These are phyloP conservation scores for Cercospora zeae-maydis DNA, from an alignment of 2,329 filamentous ascomycete species.

Conservation along the genomic window DNA sequence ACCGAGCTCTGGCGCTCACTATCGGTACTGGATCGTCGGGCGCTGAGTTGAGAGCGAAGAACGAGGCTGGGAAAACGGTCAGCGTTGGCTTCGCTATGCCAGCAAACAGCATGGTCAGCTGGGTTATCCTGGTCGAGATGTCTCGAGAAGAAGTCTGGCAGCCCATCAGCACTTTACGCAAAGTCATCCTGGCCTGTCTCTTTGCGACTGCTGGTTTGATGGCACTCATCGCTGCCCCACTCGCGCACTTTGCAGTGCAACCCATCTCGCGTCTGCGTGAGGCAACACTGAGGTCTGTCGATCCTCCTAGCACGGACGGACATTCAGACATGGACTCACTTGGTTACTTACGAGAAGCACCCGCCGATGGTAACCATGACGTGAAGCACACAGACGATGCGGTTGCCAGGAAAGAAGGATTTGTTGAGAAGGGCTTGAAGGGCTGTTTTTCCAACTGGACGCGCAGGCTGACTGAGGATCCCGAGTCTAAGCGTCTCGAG, in stretches of 20 bases:
- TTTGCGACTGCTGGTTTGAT: constrained; percentile 74
- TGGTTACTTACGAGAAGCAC: constrained; percentile 19
- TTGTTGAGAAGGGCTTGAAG: constrained; percentile 38
- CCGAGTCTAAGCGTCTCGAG: constrained; percentile 36
- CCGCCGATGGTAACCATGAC: constrained; percentile 42
- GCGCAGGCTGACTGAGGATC: constrained; percentile 22
- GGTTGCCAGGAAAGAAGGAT: constrained; percentile 47
- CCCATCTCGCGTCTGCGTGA: constrained; percentile 73
- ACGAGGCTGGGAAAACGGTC: constrained; percentile 67
- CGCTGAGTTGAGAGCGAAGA: constrained; percentile 57
- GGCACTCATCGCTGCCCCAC: constrained; percentile 67
- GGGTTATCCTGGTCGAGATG: constrained; percentile 80
- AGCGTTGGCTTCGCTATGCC: constrained; percentile 78
- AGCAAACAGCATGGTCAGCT: constrained; percentile 66
- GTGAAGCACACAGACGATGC: constrained; percentile 30
- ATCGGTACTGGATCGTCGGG: constrained; percentile 59
- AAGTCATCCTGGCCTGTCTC: constrained; percentile 77
- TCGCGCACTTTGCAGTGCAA: constrained; percentile 75
- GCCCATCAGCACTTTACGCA: constrained; percentile 70
- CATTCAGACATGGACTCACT: constrained; percentile 32
- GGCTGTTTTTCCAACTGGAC: constrained; percentile 24
- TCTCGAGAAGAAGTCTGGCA: constrained; percentile 68
- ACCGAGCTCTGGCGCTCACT: constrained; percentile 52
- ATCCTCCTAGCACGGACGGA: constrained; percentile 51
- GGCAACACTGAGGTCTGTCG: constrained; percentile 70